Evolutionary conservation across 2,329 filamentous ascomycete species (phyloP).

Genomic region (Epicoccum sorghinum): DNA sequence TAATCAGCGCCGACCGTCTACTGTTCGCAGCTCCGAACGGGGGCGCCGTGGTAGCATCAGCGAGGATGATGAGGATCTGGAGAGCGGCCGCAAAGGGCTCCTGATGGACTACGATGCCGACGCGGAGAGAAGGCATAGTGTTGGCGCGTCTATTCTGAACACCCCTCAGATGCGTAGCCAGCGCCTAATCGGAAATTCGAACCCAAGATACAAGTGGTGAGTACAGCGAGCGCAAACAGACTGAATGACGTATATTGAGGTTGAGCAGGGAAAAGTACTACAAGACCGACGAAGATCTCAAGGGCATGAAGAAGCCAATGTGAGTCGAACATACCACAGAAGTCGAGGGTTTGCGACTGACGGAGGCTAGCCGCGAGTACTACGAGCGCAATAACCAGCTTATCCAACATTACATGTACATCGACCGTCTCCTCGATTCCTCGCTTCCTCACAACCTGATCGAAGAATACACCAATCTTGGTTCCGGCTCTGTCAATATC

Average conservation of each 20-base stretch:
- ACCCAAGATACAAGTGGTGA: conserved; percentile 80
- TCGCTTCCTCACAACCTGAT: conserved; percentile 90
- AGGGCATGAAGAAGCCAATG: conserved; percentile 73
- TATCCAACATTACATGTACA: conserved; percentile 91
- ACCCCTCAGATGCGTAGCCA: conserved; percentile 77
- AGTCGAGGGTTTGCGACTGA: conserved; percentile 5
- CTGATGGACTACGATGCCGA: conserved; percentile 44
- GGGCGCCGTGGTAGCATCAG: conserved; percentile 39
- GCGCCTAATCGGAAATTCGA: conserved; percentile 86
- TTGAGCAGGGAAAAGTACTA: conserved; percentile 72
- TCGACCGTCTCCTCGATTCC: conserved; percentile 87
- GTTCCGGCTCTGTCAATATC: conserved; percentile 64
- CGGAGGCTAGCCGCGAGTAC: conserved; percentile 69
- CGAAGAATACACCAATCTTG: conserved; percentile 80
- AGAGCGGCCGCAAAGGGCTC: conserved; percentile 34
- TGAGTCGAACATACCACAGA: conserved; percentile 41
- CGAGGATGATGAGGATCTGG: conserved; percentile 42
- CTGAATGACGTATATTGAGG: neutral
- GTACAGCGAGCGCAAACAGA: neutral
- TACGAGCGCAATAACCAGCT: conserved; percentile 89
- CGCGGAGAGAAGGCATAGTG: conserved; percentile 48
- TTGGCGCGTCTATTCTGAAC: conserved; percentile 52
- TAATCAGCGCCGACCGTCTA: conserved; percentile 36
- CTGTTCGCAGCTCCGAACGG: conserved; percentile 33
- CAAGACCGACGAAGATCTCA: conserved; percentile 78